A percentile compares a stretch with the other conserved stretches of the same genome.
These are phyloP conservation scores for Lachancea meyersii DNA, from an alignment of 805 yeast species.

Conservation along the genomic window DNA sequence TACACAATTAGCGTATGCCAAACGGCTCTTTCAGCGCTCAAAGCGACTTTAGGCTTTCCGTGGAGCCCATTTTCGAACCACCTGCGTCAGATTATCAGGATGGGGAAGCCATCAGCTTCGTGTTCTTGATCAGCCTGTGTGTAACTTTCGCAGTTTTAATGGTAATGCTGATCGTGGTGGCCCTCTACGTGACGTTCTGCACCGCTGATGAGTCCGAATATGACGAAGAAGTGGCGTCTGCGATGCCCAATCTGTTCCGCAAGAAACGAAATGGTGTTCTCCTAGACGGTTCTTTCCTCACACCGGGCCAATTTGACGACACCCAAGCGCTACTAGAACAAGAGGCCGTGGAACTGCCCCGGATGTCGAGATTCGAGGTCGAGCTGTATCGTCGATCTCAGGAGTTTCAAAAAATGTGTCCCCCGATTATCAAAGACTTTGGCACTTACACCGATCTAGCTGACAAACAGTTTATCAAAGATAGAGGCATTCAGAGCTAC, in stretches of 20 bases:
- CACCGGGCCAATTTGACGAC: constrained; percentile 30
- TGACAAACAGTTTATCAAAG: constrained; percentile 28
- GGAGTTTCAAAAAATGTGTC: constrained; percentile 27
- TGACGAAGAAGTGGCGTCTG: constrained; percentile 26
- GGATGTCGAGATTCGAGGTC: constrained; percentile 29
- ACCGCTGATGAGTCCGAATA: constrained; percentile 29
- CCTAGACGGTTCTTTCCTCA: constrained; percentile 27
- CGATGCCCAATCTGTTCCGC: constrained; percentile 21
- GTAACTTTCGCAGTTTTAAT: constrained; percentile 32
- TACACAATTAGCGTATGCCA: constrained; percentile 2
- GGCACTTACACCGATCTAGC: constrained; percentile 26
- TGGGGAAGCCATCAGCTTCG: constrained; percentile 29
- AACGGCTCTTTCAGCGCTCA: background rate
- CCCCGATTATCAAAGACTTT: constrained; percentile 29
- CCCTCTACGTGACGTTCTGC: constrained; percentile 31
- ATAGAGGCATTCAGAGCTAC: constrained; percentile 33
- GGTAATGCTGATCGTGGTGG: constrained; percentile 28
- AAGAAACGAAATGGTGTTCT: constrained; percentile 25
- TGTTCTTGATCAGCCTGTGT: constrained; percentile 31
- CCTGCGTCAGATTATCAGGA: constrained; percentile 18
- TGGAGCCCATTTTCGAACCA: constrained; percentile 7
- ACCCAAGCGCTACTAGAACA: constrained; percentile 19
- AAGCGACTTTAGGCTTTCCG: constrained; percentile 1
- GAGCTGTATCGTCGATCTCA: constrained; percentile 29
- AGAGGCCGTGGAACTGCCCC: constrained; percentile 24